Conservation (phyloP, 106 monocot species). For the Triglochin maritima region DNA sequence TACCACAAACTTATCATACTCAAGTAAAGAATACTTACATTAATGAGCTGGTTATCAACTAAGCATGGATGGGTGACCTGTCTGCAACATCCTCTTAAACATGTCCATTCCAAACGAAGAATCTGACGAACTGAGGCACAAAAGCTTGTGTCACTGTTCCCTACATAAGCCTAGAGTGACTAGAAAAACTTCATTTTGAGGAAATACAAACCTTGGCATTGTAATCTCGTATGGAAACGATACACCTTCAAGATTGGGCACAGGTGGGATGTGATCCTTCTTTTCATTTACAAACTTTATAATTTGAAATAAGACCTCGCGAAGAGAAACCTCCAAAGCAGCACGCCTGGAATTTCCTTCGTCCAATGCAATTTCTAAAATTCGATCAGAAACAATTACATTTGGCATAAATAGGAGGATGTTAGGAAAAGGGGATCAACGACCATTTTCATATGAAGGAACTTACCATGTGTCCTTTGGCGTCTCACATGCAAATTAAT, state of each 20-base stretch:
- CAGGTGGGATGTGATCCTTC: slow-evolving; percentile 77
- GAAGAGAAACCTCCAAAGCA: slow-evolving; percentile 59
- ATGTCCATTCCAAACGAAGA: slow-evolving; percentile 71
- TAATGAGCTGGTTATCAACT: slow-evolving; percentile 21
- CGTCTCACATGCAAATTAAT: slow-evolving; percentile 62
- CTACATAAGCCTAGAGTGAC: background rate
- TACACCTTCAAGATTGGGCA: slow-evolving; percentile 58
- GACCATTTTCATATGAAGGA: slow-evolving; percentile 31
- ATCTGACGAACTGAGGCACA: slow-evolving; percentile 61
- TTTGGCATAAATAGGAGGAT: background rate
- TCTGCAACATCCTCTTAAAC: slow-evolving; percentile 87
- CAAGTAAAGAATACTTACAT: too few species aligned
- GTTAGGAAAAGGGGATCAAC: background rate
- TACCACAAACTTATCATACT: too few species aligned
- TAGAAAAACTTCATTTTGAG: background rate
- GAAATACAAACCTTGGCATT: slow-evolving; percentile 55
- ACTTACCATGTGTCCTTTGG: slow-evolving; percentile 49
- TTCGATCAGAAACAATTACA: background rate
- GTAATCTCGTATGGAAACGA: slow-evolving; percentile 89
- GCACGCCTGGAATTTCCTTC: slow-evolving; percentile 49
- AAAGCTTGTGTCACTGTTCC: background rate
- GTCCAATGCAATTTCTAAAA: slow-evolving; percentile 30
- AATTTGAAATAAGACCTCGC: slow-evolving; percentile 83
- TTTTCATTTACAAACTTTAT: slow-evolving; percentile 94
- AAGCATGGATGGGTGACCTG: slow-evolving; percentile 76